Evolutionary conservation across 2,329 filamentous ascomycete genomes (phyloP), one percentile per base, ranked within the genome.

Genomic region (Xenoacremonium recifei): DNA sequence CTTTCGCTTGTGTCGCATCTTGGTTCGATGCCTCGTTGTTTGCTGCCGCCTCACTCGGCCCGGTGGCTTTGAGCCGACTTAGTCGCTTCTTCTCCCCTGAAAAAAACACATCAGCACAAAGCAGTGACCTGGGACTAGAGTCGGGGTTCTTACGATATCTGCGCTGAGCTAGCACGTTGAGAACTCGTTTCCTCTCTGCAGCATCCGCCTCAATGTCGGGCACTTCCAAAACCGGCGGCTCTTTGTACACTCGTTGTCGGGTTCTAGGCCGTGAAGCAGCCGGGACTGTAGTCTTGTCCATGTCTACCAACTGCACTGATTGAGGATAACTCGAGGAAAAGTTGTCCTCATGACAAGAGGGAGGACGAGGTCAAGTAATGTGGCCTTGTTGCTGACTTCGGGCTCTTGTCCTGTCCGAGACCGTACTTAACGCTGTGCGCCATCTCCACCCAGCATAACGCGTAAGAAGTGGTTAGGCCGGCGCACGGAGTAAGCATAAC

Each of bases 91-190:
- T 63, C 43, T 66, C 62, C 16, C 63, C 63, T 65, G 33, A 18
- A 11, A 13, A 25, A 2, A 11, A 21, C 32, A 7, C n/a, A 37
- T 58, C 5, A 53, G 37, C 23, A 30, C n/a, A n/a, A n/a, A n/a
- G n/a, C n/a, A n/a, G n/a, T n/a, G n/a, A n/a, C n/a, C n/a, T n/a
- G n/a, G n/a, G n/a, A n/a, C n/a, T n/a, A n/a, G n/a, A 9, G 5
- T 19, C 5, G 5, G 4, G 3, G 15, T 13, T 45, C 57, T 54
- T 50, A 75, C 74, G 63, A 41, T 79, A 80, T 62, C 76, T 65
- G 34, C 76, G 66, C 46, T 79, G 76, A 1, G 76, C 75, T 25
- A 80, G 57, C 9, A 79, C 71, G 40, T 78, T 79, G 17, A 79
- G 48, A 1, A 77, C 64, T 10, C 76, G 64, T 55, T 79, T 80